Percentiles rank a stretch among this genome's conserved stretches.
Conservation (phyloP, 495 filamentous ascomycete genomes). For the Aspergillus sclerotiicarbonarius region DNA sequence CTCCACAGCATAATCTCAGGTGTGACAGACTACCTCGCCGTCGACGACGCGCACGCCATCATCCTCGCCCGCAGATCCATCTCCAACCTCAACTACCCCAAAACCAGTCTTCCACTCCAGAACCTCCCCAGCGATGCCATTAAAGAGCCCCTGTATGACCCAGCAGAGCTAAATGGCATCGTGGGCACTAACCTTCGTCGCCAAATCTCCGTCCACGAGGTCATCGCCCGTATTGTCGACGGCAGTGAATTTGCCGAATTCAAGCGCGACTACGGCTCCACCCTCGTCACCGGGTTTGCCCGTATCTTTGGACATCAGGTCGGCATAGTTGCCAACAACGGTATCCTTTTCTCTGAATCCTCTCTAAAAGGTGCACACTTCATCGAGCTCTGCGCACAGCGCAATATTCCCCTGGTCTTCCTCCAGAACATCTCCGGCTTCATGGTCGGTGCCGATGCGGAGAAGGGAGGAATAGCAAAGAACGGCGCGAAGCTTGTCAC, state of each 20-base stretch:
- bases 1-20: slow-evolving; percentile 88
- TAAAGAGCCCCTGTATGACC: slow-evolving; percentile 78
- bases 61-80: slow-evolving; percentile 80
- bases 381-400: slow-evolving; percentile 93
- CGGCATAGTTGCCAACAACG: slow-evolving; percentile 95
- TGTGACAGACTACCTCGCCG: slow-evolving; percentile 95
- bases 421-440: slow-evolving; percentile 96
- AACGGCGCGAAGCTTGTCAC: slow-evolving; percentile 96
- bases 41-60: slow-evolving; percentile 92
- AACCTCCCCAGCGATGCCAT: slow-evolving; percentile 27
- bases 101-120: slow-evolving; percentile 27
- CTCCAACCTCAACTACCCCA: slow-evolving; percentile 83
- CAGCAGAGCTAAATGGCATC: slow-evolving; percentile 80
- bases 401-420: slow-evolving; percentile 86
- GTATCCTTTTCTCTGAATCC: slow-evolving; percentile 91
- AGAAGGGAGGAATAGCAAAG: slow-evolving; percentile 91
- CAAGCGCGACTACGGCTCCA: slow-evolving; percentile 87
- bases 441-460: slow-evolving; percentile 91
- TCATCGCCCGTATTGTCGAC: slow-evolving; percentile 94
- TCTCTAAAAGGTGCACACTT: slow-evolving; percentile 96
- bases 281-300: slow-evolving; percentile 91
- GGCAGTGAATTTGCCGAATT: slow-evolving; percentile 89
- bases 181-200: slow-evolving; percentile 84
- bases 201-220: slow-evolving; percentile 80
- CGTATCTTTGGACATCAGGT: slow-evolving; percentile 87